Percentiles rank a stretch among this genome's conserved stretches.
phyloP scores from a whole-genome alignment of 768 basidiomycete species.

The Cyclocybe cylindracea region DNA sequence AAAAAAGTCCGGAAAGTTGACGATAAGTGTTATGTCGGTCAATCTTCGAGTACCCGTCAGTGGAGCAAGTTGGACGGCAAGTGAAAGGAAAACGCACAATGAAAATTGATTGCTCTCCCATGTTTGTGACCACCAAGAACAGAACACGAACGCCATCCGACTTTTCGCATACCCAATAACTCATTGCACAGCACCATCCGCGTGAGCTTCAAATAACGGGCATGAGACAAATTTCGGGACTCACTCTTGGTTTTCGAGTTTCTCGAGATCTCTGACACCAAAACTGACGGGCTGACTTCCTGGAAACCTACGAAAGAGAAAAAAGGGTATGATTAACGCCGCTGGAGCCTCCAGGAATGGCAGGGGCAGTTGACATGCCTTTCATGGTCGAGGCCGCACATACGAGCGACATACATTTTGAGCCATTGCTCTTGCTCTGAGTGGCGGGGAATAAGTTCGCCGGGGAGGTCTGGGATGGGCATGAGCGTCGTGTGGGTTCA shows the following conservation, averaged over 20 bases:
- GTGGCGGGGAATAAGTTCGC: conserved; percentile 49
- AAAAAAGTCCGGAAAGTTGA: conserved; percentile 72
- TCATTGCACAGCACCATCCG: conserved; percentile 28
- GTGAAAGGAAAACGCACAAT: conserved; percentile 54
- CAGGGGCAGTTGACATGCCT: conserved; percentile 43
- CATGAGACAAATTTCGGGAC: conserved; percentile 21
- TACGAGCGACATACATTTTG: conserved; percentile 55
- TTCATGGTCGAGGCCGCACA: conserved; percentile 63
- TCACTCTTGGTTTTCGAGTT: conserved; percentile 85
- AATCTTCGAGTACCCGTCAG: conserved; percentile 54
- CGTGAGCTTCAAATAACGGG: conserved; percentile 3
- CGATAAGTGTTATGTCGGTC: conserved; percentile 93
- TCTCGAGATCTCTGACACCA: conserved; percentile 61
- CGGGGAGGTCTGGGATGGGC: conserved; percentile 73
- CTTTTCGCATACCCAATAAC: conserved; percentile 99
- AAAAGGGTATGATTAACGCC: conserved; percentile 13
- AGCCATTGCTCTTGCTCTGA: conserved; percentile 71
- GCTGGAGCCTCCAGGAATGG: conserved; percentile 4
- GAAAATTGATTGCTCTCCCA: conserved; percentile 60
- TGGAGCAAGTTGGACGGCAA: neutral
- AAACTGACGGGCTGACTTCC: conserved; percentile 98
- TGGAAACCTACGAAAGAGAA: conserved; percentile 67
- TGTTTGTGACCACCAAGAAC: conserved; percentile 71
- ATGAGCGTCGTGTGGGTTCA: conserved; percentile 23
- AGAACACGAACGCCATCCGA: conserved; percentile 94